A percentile compares a stretch with the other conserved stretches of the same genome.
phyloP scores from a whole-genome alignment of 2,329 filamentous ascomycete genomes.

The Scedosporium aurantiacum region DNA sequence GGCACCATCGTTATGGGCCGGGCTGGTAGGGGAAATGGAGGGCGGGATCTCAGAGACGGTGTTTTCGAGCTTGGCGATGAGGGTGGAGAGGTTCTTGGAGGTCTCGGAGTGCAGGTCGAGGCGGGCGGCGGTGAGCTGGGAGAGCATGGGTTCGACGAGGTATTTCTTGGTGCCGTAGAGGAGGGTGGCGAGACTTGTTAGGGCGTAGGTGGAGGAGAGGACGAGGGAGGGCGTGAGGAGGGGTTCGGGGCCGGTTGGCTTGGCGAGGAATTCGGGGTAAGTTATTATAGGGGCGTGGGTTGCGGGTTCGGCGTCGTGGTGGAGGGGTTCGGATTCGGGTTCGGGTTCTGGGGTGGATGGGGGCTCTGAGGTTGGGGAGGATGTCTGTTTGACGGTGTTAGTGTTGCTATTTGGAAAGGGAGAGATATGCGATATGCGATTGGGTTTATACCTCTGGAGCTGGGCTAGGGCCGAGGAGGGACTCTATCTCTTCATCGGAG shows the following conservation, averaged over 20 bases:
- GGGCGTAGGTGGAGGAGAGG: slow-evolving; percentile 46
- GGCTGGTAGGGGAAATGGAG: slow-evolving; percentile 8
- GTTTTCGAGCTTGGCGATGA: slow-evolving; percentile 40
- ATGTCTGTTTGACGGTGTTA: slow-evolving; percentile 6
- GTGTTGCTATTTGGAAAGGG: slow-evolving; percentile 4
- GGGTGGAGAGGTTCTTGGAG: slow-evolving; percentile 29
- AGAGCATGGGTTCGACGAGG: slow-evolving; percentile 52
- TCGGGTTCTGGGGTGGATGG: background rate
- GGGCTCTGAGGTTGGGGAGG: background rate
- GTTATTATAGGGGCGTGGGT: slow-evolving; percentile 53
- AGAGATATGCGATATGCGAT: background rate
- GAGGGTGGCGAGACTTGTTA: slow-evolving; percentile 46
- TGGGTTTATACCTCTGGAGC: background rate
- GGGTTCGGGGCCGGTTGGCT: slow-evolving; percentile 42
- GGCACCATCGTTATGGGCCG: slow-evolving; percentile 18
- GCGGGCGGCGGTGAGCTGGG: slow-evolving; percentile 39
- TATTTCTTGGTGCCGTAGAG: slow-evolving; percentile 63
- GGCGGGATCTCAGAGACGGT: slow-evolving; percentile 51
- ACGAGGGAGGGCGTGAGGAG: slow-evolving; percentile 51
- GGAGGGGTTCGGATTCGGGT: background rate
- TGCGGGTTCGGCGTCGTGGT: background rate
- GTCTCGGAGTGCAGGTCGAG: slow-evolving; percentile 40
- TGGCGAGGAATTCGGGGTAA: slow-evolving; percentile 58
- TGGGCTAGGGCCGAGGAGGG: slow-evolving; percentile 37
- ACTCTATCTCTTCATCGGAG: slow-evolving; percentile 52